Conservation (phyloP, 768 basidiomycete genomes). For the Leucocoprinus sp. region DNA sequence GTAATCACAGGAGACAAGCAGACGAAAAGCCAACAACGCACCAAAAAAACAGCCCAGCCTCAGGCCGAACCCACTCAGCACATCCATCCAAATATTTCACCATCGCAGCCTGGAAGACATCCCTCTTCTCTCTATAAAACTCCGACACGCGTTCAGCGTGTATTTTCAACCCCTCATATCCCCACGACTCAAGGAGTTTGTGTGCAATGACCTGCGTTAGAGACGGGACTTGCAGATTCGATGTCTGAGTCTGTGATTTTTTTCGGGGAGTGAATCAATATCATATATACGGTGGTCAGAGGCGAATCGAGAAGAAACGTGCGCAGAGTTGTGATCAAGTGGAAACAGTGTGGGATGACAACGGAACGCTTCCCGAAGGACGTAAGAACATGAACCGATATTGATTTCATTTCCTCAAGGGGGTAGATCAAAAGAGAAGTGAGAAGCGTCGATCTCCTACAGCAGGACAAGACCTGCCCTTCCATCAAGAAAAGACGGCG, state of each 20-base stretch:
- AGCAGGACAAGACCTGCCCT: not conserved
- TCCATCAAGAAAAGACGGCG: not conserved
- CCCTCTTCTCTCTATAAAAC: conserved; percentile 68
- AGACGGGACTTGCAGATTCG: conserved; percentile 60
- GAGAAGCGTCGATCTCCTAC: not conserved
- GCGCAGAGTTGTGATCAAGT: no score
- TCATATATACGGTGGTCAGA: not conserved
- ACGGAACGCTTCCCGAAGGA: not conserved
- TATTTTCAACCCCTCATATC: conserved; percentile 60
- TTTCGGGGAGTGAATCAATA: not conserved
- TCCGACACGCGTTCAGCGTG: conserved; percentile 64
- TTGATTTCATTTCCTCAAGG: no score
- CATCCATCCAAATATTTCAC: conserved; percentile 69
- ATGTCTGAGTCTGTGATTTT: conserved; percentile 44
- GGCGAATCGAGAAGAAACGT: no score
- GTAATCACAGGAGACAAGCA: not conserved
- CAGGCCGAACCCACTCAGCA: conserved; percentile 63
- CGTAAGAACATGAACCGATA: not conserved
- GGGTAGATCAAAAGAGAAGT: no score
- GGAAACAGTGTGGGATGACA: not conserved
- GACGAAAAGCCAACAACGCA: conserved; percentile 24
- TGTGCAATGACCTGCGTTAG: conserved; percentile 56
- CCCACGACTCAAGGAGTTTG: conserved; percentile 62
- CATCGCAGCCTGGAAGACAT: conserved; percentile 73
- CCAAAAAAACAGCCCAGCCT: conserved; percentile 90